Conservation (phyloP, 148 eudicot genomes). For the Euryodendron excelsum region DNA sequence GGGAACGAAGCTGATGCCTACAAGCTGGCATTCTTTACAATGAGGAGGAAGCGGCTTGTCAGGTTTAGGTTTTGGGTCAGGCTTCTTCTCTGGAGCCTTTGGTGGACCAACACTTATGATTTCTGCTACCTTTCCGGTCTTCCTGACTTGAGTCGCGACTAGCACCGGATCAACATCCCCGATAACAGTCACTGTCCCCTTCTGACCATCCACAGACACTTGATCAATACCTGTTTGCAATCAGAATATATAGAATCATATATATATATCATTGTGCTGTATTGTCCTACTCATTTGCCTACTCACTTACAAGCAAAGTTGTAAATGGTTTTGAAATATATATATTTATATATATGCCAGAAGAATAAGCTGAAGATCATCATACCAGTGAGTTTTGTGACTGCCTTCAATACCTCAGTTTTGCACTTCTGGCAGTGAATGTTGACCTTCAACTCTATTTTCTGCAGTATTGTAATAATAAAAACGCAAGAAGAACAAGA, state of each 20-base stretch:
- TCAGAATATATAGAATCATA: background rate
- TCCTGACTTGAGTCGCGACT: constrained; percentile 15
- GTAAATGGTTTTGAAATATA: background rate
- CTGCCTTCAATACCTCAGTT: constrained; percentile 18
- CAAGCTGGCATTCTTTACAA: background rate
- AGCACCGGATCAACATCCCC: constrained; percentile 37
- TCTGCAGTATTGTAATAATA: constrained; percentile 2
- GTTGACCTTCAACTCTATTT: constrained; percentile 28
- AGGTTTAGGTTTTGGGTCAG: background rate
- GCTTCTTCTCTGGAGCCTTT: background rate
- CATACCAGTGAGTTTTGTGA: constrained; percentile 28
- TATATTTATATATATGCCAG: no score
- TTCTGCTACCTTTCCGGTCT: constrained; percentile 21
- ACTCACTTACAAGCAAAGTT: no score
- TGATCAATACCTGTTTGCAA: constrained; percentile 23
- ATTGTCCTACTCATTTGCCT: no score
- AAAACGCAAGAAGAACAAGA: no score
- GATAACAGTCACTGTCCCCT: constrained; percentile 25
- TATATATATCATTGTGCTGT: no score
- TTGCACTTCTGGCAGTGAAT: constrained; percentile 25
- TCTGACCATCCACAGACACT: constrained; percentile 23
- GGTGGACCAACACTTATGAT: constrained; percentile 30
- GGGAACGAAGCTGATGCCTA: background rate
- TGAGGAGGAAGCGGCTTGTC: background rate
- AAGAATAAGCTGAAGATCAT: background rate